Evolutionary conservation across 306 rosid species (phyloP).

Genomic region (Cicer bijugum): DNA sequence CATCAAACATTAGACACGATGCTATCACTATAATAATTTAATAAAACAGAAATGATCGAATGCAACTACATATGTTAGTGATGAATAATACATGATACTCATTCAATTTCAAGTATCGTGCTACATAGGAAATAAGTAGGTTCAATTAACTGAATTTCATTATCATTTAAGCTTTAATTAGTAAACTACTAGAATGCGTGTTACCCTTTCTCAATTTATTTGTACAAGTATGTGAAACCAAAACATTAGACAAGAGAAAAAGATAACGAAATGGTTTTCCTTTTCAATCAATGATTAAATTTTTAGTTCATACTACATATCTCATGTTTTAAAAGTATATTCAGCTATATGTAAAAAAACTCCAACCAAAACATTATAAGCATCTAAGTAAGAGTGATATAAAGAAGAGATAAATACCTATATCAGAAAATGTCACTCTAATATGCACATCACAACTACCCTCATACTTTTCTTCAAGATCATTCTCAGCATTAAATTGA

Average conservation of each 20-base stretch:
- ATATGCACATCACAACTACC: constrained; percentile 63
- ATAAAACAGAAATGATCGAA: too few species aligned
- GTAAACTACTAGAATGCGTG: background rate
- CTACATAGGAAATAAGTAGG: background rate
- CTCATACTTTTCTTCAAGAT: constrained; percentile 72
- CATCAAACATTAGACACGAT: background rate
- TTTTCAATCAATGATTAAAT: background rate
- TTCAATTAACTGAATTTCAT: background rate
- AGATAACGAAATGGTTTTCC: background rate
- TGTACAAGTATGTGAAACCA: background rate
- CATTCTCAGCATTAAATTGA: constrained; percentile 69
- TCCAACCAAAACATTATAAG: background rate
- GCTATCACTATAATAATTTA: background rate
- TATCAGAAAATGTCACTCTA: constrained; percentile 65
- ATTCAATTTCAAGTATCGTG: background rate
- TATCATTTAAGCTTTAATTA: background rate
- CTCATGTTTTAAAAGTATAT: background rate
- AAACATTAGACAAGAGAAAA: background rate
- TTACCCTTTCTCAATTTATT: background rate
- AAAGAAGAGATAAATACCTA: constrained; percentile 56
- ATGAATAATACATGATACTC: too few species aligned
- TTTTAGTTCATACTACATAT: background rate
- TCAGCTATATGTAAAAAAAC: background rate
- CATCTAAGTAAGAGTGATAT: constrained; percentile 18
- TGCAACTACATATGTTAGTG: too few species aligned